These are phyloP conservation scores for Emericellopsis atlantica DNA, from an alignment of 2,329 filamentous ascomycete species.

Conservation along the genomic window DNA sequence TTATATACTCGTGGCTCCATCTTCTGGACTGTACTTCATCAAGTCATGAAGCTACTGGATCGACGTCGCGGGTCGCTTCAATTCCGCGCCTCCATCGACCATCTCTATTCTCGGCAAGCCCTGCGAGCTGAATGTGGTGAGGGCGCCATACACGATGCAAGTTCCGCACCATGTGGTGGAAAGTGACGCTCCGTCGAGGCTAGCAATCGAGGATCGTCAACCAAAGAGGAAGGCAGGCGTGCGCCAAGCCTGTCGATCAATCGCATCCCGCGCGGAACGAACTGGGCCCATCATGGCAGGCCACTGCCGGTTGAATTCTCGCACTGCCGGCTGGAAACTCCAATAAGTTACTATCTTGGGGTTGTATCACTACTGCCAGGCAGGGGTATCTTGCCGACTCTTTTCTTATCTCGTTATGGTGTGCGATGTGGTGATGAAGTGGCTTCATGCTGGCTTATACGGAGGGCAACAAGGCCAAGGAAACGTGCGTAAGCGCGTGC, in stretches of 20 bases:
- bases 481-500: too few relatives aligned
- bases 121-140: neutral
- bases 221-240: neutral
- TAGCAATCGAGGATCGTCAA: neutral
- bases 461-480: too few relatives aligned
- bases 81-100: too few relatives aligned
- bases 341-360: too few relatives aligned
- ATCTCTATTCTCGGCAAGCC: neutral
- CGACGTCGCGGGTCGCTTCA: neutral
- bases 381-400: too few relatives aligned
- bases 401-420: too few relatives aligned
- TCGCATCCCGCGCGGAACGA: neutral
- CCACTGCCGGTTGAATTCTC: too few relatives aligned
- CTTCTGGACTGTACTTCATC: neutral
- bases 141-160: neutral
- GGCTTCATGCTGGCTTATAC: neutral
- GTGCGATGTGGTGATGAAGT: too few relatives aligned
- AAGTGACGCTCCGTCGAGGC: neutral
- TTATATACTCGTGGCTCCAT: neutral
- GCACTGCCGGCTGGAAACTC: too few relatives aligned
- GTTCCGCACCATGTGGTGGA: neutral
- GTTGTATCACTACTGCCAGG: too few relatives aligned
- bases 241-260: neutral
- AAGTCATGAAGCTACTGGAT: neutral
- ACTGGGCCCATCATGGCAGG: too few relatives aligned